phyloP scores from a whole-genome alignment of 2,329 filamentous ascomycete species.

The Trichoderma sp. region DNA sequence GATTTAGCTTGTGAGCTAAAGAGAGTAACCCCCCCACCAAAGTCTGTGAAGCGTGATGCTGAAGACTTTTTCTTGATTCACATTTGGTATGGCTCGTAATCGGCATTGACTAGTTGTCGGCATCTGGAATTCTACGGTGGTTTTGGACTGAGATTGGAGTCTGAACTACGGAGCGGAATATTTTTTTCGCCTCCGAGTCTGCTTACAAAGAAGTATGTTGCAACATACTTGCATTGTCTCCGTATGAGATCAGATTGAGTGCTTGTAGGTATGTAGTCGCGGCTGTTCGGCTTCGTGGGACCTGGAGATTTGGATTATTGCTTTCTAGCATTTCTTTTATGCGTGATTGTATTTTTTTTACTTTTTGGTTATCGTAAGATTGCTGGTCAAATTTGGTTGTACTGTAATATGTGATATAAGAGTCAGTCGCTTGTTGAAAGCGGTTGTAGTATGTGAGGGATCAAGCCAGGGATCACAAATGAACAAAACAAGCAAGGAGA shows the following conservation, averaged over 20 bases:
- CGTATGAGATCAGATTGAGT: neutral
- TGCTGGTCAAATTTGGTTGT: neutral
- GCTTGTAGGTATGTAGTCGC: neutral
- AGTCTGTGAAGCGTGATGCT: slow-evolving; percentile 11
- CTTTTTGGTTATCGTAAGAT: neutral
- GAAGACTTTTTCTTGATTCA: slow-evolving; percentile 7
- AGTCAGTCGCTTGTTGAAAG: neutral
- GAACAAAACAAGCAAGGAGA: too few species aligned
- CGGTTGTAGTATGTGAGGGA: neutral
- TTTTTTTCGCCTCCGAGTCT: neutral
- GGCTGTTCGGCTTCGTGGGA: neutral
- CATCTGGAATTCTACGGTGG: neutral
- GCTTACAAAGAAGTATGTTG: neutral
- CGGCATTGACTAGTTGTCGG: neutral
- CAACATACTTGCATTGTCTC: neutral
- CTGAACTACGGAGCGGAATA: slow-evolving; percentile 4
- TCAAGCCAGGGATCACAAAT: too few species aligned
- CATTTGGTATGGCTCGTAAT: neutral
- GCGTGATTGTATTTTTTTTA: too few species aligned
- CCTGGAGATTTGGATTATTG: neutral
- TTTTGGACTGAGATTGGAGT: neutral
- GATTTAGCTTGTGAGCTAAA: neutral
- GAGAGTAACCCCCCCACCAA: neutral
- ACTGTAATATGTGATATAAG: neutral
- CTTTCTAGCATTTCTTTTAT: neutral